phyloP scores from a whole-genome alignment of 2,329 filamentous ascomycete genomes.

The Thelonectria rubi region DNA sequence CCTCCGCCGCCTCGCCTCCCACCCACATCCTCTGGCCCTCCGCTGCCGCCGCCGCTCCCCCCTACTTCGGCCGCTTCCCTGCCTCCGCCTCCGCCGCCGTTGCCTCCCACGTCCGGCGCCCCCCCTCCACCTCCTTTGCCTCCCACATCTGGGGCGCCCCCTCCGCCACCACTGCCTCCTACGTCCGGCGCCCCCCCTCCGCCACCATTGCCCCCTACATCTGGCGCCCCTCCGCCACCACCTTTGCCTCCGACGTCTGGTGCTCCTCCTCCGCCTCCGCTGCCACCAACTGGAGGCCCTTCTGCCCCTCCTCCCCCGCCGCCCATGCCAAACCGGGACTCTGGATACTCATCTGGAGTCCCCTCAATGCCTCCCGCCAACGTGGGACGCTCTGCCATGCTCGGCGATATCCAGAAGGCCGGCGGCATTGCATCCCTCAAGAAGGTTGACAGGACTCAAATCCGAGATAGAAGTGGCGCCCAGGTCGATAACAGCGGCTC shows the following conservation, averaged over 20 bases:
- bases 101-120: slow-evolving; percentile 39
- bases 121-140: slow-evolving; percentile 51
- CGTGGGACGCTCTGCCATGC: slow-evolving; percentile 65
- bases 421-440: slow-evolving; percentile 74
- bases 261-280: slow-evolving; percentile 36
- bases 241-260: slow-evolving; percentile 52
- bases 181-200: slow-evolving; percentile 41
- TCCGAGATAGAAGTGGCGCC: slow-evolving; percentile 76
- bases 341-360: slow-evolving; percentile 63
- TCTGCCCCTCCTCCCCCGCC: slow-evolving; percentile 54
- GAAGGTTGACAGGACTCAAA: slow-evolving; percentile 76
- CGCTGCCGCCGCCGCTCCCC: slow-evolving; percentile 56
- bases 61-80: slow-evolving; percentile 47
- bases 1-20: slow-evolving; percentile 46
- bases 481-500: slow-evolving; percentile 61
- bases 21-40: slow-evolving; percentile 41
- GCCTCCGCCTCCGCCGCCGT: slow-evolving; percentile 51
- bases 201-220: slow-evolving; percentile 47
- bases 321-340: slow-evolving; percentile 67
- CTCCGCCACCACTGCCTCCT: slow-evolving; percentile 49
- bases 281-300: slow-evolving; percentile 42
- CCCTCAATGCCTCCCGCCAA: slow-evolving; percentile 58
- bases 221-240: slow-evolving; percentile 55
- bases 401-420: slow-evolving; percentile 77
- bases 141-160: slow-evolving; percentile 47